Evolutionary conservation across 2,329 filamentous ascomycete species (phyloP).

Genomic region (Pezicula neosporulosa): DNA sequence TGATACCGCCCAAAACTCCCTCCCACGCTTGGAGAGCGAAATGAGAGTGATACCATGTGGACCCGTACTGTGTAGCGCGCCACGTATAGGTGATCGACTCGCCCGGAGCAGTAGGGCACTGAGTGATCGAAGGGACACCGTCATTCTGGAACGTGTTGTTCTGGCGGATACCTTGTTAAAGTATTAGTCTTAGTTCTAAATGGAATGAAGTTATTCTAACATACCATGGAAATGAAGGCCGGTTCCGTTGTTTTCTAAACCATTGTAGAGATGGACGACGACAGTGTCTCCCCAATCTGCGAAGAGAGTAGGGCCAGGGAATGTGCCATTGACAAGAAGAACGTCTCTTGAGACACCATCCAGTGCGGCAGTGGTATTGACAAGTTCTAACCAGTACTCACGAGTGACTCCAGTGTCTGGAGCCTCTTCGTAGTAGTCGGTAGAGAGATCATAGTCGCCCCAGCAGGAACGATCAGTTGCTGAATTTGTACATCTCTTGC

Average conservation of each 20-base stretch:
- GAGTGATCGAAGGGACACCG: constrained; percentile 41
- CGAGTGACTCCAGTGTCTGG: constrained; percentile 44
- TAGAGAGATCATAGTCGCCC: constrained; percentile 44
- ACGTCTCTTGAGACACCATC: constrained; percentile 23
- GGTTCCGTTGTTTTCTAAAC: constrained; percentile 30
- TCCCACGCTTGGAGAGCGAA: constrained; percentile 45
- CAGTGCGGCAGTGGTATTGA: constrained; percentile 14
- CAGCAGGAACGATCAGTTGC: constrained; percentile 25
- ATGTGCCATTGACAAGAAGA: constrained; percentile 26
- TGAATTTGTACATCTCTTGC: constrained; percentile 1
- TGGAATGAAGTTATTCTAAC: too few species aligned
- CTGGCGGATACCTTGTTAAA: constrained; percentile 27
- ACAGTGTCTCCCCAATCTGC: constrained; percentile 35
- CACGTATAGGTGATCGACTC: constrained; percentile 10
- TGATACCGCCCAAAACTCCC: constrained; percentile 54
- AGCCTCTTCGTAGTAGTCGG: constrained; percentile 30
- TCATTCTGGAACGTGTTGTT: constrained; percentile 34
- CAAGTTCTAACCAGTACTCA: constrained; percentile 17
- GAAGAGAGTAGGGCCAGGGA: constrained; percentile 26
- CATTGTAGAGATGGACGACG: constrained; percentile 2
- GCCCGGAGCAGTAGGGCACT: constrained; percentile 60
- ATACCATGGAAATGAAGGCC: constrained; percentile 40
- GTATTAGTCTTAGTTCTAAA: too few species aligned
- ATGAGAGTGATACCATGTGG: constrained; percentile 59
- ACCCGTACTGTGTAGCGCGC: constrained; percentile 34